Base-by-base conservation (phyloP, 352 stramenopile genomes). In the Phytophthora hibernalis region DNA sequence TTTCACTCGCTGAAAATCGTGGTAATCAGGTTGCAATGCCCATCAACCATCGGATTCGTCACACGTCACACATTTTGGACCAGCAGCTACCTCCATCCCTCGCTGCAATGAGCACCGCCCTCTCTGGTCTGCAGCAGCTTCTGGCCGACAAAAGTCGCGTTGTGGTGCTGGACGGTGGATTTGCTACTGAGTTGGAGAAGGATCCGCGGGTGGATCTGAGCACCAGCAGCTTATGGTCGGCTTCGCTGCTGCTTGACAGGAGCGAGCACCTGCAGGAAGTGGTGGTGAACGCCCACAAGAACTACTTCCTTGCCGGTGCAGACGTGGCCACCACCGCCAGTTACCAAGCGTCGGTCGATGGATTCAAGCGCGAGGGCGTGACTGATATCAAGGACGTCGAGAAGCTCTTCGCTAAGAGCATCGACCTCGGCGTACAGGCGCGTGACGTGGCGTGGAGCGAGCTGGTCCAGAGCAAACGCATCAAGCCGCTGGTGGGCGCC, bases 331-430 rank as follows among this genome's bases (percentile, higher is more conserved):
- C 84, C 15, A 96, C 87, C 30, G 76, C 79, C 38, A 96, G 85
- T 57, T 97, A 97, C 66, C 90, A 97, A 65, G 86, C 87, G 40
- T 95, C 86, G 7, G 87, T 87, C 10, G 83, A 94, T 44, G 90
- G 87, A 15, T 96, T 97, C 60, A 81, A 81, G 61, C 78, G 80
- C 51, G 85, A 96, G 35, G 79, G 75, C 12, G 68, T 87, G 5
- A 60, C 78, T n/a, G 63, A 58, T 15, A 38, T 68, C 5, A 50
- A 65, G 7, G 70, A 92, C 21, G 86, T 92, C 35, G 74, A 87
- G 49, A 57, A 80, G 49, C 81, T 90, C 50, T 90, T 91, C 55
- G 79, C 73, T 35, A 87, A 85, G 54, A 95, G 90, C 49, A 87
- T 96, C 42, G 77, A 85, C 45, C 65, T 96, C n/a, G 87, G 77